These are phyloP conservation scores for Nothophaeocryptopus gaeumannii DNA, from an alignment of 2,329 filamentous ascomycete genomes.

Conservation along the genomic window DNA sequence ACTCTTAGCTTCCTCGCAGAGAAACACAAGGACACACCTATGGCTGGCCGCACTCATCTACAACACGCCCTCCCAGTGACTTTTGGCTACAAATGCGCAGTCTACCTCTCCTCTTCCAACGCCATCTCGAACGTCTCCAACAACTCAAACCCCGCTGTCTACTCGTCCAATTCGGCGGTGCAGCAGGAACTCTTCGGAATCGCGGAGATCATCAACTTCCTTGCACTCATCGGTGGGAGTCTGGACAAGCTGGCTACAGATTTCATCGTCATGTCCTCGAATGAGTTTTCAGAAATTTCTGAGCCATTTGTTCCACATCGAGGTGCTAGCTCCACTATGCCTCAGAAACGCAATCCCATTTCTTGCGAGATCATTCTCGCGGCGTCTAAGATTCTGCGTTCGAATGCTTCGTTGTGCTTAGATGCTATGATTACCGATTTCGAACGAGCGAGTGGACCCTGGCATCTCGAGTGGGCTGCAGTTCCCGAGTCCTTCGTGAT, in stretches of 20 bases:
- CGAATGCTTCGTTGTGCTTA: slow-evolving; percentile 25
- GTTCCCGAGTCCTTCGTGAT: slow-evolving; percentile 32
- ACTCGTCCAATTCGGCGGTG: slow-evolving; percentile 33
- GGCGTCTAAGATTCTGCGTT: slow-evolving; percentile 27
- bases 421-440: slow-evolving; percentile 35
- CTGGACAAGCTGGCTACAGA: slow-evolving; percentile 32
- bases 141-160: slow-evolving; percentile 28
- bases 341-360: slow-evolving; percentile 44
- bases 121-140: slow-evolving; percentile 28
- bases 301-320: slow-evolving; percentile 51
- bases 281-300: slow-evolving; percentile 31
- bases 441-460: slow-evolving; percentile 32
- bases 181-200: slow-evolving; percentile 32
- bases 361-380: slow-evolving; percentile 31
- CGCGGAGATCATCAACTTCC: slow-evolving; percentile 29
- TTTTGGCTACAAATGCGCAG: slow-evolving; percentile 35
- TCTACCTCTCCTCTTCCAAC: slow-evolving; percentile 30
- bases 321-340: slow-evolving; percentile 57
- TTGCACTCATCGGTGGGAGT: slow-evolving; percentile 29
- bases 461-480: slow-evolving; percentile 35
- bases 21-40: slow-evolving; percentile 26
- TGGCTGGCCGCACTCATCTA: slow-evolving; percentile 33
- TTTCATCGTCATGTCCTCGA: slow-evolving; percentile 33
- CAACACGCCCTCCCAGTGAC: slow-evolving; percentile 35
- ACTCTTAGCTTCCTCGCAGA: slow-evolving; percentile 17